A percentile compares a stretch with the other conserved stretches of the same genome.
Conservation (phyloP, 208 protist genomes). For the Crithidia sp. region DNA sequence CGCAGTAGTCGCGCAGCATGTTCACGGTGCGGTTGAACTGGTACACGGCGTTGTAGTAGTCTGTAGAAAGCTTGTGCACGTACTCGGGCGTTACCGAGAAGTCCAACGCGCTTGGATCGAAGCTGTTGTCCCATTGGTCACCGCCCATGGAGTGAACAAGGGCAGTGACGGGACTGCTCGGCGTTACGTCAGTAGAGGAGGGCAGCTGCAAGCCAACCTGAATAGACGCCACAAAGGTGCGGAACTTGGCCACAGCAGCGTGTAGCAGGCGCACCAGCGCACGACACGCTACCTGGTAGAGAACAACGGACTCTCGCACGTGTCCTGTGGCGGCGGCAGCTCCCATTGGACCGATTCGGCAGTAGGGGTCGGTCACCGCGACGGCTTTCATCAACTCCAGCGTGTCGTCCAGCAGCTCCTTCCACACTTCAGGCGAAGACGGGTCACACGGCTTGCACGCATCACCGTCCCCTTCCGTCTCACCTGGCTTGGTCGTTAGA, state of each 20-base stretch:
- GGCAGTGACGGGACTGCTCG: too few species aligned
- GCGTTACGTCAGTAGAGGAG: background rate
- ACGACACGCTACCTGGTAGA: conserved; percentile 26
- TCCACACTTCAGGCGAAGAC: conserved; percentile 13
- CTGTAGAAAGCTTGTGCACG: background rate
- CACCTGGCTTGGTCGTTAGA: background rate
- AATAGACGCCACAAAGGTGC: conserved; percentile 12
- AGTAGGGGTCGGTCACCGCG: conserved; percentile 9
- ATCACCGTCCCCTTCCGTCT: background rate
- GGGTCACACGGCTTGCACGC: background rate
- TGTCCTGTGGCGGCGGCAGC: background rate
- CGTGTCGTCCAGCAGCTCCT: conserved; percentile 37
- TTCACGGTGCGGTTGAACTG: conserved; percentile 38
- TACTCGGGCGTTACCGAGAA: conserved; percentile 4
- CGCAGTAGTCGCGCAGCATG: conserved; percentile 22
- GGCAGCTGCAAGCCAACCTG: conserved; percentile 13
- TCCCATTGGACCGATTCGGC: background rate
- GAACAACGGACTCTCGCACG: conserved; percentile 19
- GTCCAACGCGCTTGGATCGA: conserved; percentile 2
- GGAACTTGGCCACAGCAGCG: background rate
- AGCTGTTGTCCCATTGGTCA: background rate
- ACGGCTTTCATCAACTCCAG: conserved; percentile 45
- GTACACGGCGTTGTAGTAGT: conserved; percentile 32
- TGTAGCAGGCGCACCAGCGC: conserved; percentile 26
- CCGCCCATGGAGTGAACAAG: background rate